A percentile compares a stretch with the other conserved stretches of the same genome.
These are phyloP conservation scores for Rhodamnia argentea DNA, from an alignment of 345 rosid species.

Conservation along the genomic window DNA sequence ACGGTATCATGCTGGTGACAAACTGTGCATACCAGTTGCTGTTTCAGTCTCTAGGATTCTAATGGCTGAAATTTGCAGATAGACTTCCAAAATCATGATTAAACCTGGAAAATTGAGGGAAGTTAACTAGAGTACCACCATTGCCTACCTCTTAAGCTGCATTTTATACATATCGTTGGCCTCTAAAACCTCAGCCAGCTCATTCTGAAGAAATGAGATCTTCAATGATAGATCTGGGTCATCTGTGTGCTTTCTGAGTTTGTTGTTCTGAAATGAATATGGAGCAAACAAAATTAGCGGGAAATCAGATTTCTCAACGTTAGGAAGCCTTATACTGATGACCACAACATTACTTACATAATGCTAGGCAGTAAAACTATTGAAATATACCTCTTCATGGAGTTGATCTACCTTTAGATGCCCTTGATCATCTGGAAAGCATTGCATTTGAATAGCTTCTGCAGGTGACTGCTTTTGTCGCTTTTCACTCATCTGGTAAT, in stretches of 20 bases:
- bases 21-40: background rate
- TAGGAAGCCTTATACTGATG: background rate
- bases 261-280: background rate
- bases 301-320: background rate
- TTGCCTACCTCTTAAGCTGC: slow-evolving; percentile 42
- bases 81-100: background rate
- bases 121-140: background rate
- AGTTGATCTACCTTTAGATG: background rate
- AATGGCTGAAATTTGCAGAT: background rate
- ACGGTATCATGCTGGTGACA: background rate
- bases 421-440: background rate
- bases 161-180: slow-evolving; percentile 44
- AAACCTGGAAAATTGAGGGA: background rate
- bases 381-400: background rate
- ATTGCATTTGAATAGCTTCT: background rate
- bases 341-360: background rate
- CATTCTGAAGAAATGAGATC: slow-evolving; percentile 34
- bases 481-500: background rate
- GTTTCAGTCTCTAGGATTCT: background rate
- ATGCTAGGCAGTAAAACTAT: background rate
- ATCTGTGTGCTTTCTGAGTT: background rate
- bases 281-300: background rate
- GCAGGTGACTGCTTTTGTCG: background rate
- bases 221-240: slow-evolving; percentile 18
- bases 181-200: slow-evolving; percentile 45